Percentiles rank a stretch among this genome's conserved stretches.
Evolutionary conservation across 2,329 filamentous ascomycete genomes (phyloP).

Genomic region (Chaetothyriales sp.): DNA sequence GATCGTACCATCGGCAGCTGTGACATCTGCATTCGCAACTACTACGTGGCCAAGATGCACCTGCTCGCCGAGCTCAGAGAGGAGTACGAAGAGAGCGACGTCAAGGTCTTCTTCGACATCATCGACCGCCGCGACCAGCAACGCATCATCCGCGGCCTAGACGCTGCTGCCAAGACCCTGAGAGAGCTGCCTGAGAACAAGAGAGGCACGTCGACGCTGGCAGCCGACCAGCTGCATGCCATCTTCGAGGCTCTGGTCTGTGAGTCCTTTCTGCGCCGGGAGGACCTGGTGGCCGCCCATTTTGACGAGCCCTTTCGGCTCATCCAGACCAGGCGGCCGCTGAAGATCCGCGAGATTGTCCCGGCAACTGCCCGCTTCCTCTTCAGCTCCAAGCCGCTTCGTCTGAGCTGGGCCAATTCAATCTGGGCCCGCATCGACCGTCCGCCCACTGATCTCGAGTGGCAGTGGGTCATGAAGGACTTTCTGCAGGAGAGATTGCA

Average conservation of each 20-base stretch:
- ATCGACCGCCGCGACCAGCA: slow-evolving; percentile 48
- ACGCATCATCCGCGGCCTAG: slow-evolving; percentile 47
- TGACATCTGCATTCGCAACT: slow-evolving; percentile 58
- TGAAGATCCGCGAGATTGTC: slow-evolving; percentile 61
- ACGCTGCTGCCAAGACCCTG: slow-evolving; percentile 43
- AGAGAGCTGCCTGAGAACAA: slow-evolving; percentile 36
- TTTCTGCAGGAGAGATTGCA: slow-evolving; percentile 55
- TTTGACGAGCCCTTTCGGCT: slow-evolving; percentile 77
- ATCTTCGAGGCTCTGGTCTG: slow-evolving; percentile 84
- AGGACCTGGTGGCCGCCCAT: slow-evolving; percentile 38
- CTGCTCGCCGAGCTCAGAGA: slow-evolving; percentile 51
- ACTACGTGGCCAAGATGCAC: slow-evolving; percentile 54
- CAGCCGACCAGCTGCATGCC: slow-evolving; percentile 54
- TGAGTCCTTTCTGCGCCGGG: slow-evolving; percentile 55
- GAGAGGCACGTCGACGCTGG: slow-evolving; percentile 38
- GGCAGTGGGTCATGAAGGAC: slow-evolving; percentile 74
- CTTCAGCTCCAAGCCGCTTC: slow-evolving; percentile 55
- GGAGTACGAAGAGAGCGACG: slow-evolving; percentile 35
- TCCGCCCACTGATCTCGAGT: slow-evolving; percentile 56
- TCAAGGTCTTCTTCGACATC: slow-evolving; percentile 40
- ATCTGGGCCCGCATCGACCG: slow-evolving; percentile 51
- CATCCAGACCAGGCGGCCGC: slow-evolving; percentile 62
- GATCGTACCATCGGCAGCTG: slow-evolving; percentile 49
- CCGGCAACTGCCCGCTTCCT: slow-evolving; percentile 77
- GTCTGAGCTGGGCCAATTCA: slow-evolving; percentile 53